These are phyloP conservation scores for Saccharomycopsis schoenii DNA, from an alignment of 805 yeast species.

Conservation along the genomic window DNA sequence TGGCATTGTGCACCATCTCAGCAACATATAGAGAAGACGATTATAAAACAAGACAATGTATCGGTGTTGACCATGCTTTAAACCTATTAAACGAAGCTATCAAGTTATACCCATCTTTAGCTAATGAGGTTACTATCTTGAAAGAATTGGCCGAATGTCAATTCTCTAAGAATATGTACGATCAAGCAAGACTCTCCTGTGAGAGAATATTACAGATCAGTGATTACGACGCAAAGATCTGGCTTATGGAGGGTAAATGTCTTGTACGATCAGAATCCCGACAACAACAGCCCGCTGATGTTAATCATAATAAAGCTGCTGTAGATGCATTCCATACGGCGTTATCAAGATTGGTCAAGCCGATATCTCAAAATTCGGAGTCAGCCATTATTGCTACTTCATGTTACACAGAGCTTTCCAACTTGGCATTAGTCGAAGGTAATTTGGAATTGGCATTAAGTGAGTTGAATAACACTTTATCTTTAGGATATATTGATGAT, in stretches of 20 bases:
- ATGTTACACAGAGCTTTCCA: slow-evolving; percentile 47
- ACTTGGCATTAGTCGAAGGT: slow-evolving; percentile 42
- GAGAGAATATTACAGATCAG: slow-evolving; percentile 32
- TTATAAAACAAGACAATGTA: slow-evolving; percentile 28
- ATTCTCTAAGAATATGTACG: slow-evolving; percentile 34
- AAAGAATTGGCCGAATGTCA: slow-evolving; percentile 46
- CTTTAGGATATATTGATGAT: slow-evolving; percentile 40
- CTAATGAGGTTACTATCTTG: slow-evolving; percentile 33
- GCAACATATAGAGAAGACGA: slow-evolving; percentile 33
- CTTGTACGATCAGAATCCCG: slow-evolving; percentile 25
- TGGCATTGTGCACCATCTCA: slow-evolving; percentile 36
- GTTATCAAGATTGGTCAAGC: slow-evolving; percentile 24
- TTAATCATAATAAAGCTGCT: slow-evolving; percentile 30
- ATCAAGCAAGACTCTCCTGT: slow-evolving; percentile 42
- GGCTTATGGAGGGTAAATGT: slow-evolving; percentile 42
- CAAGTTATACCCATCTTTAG: slow-evolving; percentile 29
- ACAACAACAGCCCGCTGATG: background rate
- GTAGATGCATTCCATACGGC: slow-evolving; percentile 37
- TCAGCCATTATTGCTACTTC: slow-evolving; percentile 41
- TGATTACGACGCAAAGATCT: slow-evolving; percentile 35
- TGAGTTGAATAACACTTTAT: slow-evolving; percentile 41
- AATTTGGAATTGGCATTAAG: slow-evolving; percentile 39
- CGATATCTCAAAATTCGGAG: slow-evolving; percentile 11
- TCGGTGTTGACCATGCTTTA: slow-evolving; percentile 32
- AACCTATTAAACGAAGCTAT: slow-evolving; percentile 32